These are phyloP conservation scores for Vaccinium macrocarpon DNA, from an alignment of 148 eudicot genomes.

Conservation along the genomic window DNA sequence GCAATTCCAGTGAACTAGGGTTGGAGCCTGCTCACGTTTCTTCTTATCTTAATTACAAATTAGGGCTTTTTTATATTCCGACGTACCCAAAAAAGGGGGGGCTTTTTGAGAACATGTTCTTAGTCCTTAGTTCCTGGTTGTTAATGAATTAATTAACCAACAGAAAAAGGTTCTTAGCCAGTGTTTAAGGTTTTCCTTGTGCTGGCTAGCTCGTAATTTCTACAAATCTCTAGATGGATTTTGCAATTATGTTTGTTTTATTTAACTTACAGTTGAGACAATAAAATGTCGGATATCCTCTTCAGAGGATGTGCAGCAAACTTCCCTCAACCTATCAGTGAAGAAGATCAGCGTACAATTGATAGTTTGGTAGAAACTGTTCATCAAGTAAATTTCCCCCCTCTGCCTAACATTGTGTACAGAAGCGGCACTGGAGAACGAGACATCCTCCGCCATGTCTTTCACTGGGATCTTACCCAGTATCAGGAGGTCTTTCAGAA, in stretches of 20 bases:
- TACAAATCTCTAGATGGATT: not conserved
- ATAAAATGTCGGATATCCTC: not conserved
- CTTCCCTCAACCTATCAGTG: slow-evolving; percentile 8
- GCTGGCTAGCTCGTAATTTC: not conserved
- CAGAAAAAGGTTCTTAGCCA: too few species aligned
- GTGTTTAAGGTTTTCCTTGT: too few species aligned
- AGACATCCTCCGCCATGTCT: slow-evolving; percentile 19
- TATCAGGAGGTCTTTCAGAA: not conserved
- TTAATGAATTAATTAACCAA: too few species aligned
- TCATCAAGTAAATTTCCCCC: not conserved
- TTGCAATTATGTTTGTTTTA: not conserved
- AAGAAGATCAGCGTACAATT: not conserved
- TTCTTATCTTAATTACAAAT: too few species aligned
- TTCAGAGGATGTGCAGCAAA: not conserved
- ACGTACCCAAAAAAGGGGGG: too few species aligned
- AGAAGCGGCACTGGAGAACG: not conserved
- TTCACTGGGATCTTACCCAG: slow-evolving; percentile 9
- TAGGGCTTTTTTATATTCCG: too few species aligned
- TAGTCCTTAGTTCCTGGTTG: too few species aligned
- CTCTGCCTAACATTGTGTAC: slow-evolving; percentile 5
- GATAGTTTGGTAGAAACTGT: not conserved
- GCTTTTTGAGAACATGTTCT: too few species aligned
- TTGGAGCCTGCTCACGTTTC: too few species aligned
- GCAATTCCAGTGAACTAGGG: too few species aligned
- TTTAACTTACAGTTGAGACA: not conserved